Base-by-base conservation (phyloP, 352 stramenopile genomes). In the Phytopythium montanum region DNA sequence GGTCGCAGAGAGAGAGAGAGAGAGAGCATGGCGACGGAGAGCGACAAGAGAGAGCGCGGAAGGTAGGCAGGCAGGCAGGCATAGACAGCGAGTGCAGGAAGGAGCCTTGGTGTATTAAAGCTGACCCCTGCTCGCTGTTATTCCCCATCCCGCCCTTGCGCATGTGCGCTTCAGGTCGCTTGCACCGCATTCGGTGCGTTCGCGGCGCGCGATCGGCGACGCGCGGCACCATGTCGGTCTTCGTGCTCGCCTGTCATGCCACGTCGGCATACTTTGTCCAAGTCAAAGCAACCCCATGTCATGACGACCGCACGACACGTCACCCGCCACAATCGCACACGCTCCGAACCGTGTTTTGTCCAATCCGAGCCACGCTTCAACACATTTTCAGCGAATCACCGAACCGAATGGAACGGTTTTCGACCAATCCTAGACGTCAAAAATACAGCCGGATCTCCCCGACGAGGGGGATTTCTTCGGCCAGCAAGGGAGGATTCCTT, bases 401-500 rank as follows among this genome's bases (percentile, higher is more conserved):
- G 16, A 6, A 10, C 28, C 16, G 1, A 19, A n/a, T 3, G 31
- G 5, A 28, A 18, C 10, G 18, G 18, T 42, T 54, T 54, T 54
- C 49, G 28, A 28, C 49, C 49, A 54, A 54, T 54, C 49, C 18
- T 19, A 26, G 49, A 0, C 2, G 18, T 12, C 18, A 9, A 54
- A 41, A 28, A 14, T 14, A 26, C 28, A 53, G 46, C 46, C 46
- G 46, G 46, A 23, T 31, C n/a, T n/a, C n/a, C n/a, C n/a, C 14
- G 25, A 51, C 9, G 46, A 25, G 23, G 23, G 45, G 23, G 26
- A 10, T 10, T 51, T 51, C 33, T 13, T 33, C 5, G 12, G 8
- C 26, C 2, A 14, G 3, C 14, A 31, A 34, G 34, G 51, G 51
- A 56, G 33, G 52, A 58, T 58, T 58, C 52, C 52, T 58, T 58